Evolutionary conservation across 176 grass and related monocot genomes (phyloP).

Genomic region (Raddia guianensis): DNA sequence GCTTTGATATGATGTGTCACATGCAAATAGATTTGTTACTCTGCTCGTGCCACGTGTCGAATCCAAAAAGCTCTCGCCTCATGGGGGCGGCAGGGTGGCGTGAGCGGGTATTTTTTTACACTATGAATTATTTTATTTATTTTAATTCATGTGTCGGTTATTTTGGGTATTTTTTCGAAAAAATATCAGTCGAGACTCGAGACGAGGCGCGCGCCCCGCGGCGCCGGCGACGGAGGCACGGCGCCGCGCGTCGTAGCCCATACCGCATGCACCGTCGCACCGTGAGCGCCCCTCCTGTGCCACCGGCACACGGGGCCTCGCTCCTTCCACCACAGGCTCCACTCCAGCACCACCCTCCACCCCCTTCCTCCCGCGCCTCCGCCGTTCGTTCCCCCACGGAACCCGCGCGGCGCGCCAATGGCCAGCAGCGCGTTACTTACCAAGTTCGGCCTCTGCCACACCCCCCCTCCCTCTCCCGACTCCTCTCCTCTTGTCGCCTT

Average conservation of each 20-base stretch:
- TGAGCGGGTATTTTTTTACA: no score
- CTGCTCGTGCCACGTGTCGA: no score
- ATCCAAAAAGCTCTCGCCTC: no score
- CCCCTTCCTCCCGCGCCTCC: neutral
- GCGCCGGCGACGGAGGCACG: neutral
- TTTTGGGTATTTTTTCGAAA: no score
- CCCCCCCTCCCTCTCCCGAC: neutral
- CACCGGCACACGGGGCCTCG: neutral
- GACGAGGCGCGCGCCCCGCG: no score
- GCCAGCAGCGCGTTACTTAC: constrained; percentile 12
- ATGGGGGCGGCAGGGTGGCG: no score
- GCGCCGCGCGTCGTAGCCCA: neutral
- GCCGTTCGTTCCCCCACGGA: constrained; percentile 23
- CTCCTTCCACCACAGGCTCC: no score
- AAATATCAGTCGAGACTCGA: no score
- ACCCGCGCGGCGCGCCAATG: neutral
- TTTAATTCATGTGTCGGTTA: no score
- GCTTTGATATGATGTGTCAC: no score
- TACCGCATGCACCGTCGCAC: neutral
- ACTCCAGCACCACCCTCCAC: neutral
- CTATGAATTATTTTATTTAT: no score
- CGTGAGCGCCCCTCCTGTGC: neutral
- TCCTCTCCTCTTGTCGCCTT: neutral
- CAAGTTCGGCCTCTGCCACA: neutral
- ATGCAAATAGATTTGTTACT: no score